Evolutionary conservation across 768 basidiomycete species (phyloP).

Genomic region (Psilocybe cubensis): DNA sequence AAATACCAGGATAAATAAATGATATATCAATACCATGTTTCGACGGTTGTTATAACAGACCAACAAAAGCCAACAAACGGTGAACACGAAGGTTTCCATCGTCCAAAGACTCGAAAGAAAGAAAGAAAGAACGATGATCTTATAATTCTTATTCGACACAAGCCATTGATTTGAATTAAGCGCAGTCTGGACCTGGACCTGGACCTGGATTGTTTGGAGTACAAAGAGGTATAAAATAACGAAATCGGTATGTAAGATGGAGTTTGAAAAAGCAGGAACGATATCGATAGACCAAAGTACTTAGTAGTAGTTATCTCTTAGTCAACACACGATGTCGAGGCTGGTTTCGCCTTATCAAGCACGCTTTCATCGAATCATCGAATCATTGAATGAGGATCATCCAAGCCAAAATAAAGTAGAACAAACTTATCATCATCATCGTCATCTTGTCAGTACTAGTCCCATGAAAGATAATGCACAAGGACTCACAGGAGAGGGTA

Average conservation of each 20-base stretch:
- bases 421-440: slow-evolving; percentile 47
- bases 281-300: too few relatives aligned
- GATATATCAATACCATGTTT: too few relatives aligned
- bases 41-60: too few relatives aligned
- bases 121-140: too few relatives aligned
- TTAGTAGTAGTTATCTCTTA: not conserved
- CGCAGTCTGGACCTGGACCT: too few relatives aligned
- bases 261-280: too few relatives aligned
- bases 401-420: slow-evolving; percentile 95
- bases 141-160: too few relatives aligned
- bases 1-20: too few relatives aligned
- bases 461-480: not conserved
- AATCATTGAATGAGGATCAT: slow-evolving; percentile 91
- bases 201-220: not conserved
- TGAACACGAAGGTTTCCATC: too few relatives aligned
- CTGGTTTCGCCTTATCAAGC: not conserved
- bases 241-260: not conserved
- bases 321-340: not conserved
- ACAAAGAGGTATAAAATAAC: not conserved
- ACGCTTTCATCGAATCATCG: not conserved
- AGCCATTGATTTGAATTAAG: not conserved
- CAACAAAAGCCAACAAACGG: too few relatives aligned
- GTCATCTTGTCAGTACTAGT: slow-evolving; percentile 3
- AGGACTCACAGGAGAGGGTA: slow-evolving; percentile 87
- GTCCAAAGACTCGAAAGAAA: too few relatives aligned